These are phyloP conservation scores for Torulaspora franciscae DNA, from an alignment of 805 yeast species.

Conservation along the genomic window DNA sequence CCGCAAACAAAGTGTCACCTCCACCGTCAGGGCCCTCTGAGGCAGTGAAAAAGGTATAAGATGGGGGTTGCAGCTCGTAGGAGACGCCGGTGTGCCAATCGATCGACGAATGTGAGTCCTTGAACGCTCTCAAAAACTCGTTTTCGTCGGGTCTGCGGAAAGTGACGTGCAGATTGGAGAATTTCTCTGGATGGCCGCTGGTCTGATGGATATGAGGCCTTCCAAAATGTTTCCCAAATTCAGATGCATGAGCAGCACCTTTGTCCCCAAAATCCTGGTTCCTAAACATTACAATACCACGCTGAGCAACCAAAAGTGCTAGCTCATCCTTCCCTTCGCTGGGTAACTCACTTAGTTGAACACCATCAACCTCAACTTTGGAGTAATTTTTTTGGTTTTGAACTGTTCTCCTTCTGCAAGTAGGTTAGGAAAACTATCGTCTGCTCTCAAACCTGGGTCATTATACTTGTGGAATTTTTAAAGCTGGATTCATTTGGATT, in stretches of 20 bases:
- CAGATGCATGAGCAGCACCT: conserved; percentile 44
- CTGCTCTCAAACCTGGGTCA: conserved; percentile 25
- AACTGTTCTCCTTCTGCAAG: conserved; percentile 23
- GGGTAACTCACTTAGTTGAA: conserved; percentile 53
- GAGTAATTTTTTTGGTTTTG: conserved; percentile 45
- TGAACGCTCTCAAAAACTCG: conserved; percentile 32
- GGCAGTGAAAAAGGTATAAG: conserved; percentile 60
- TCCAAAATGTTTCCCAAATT: conserved; percentile 63
- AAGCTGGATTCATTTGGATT: conserved; percentile 21
- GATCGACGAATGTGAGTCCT: conserved; percentile 21
- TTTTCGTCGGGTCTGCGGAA: conserved; percentile 44
- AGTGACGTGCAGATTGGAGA: conserved; percentile 58
- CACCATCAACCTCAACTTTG: conserved; percentile 56
- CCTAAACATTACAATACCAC: conserved; percentile 64
- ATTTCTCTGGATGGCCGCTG: conserved; percentile 58
- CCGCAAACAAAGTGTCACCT: conserved; percentile 79
- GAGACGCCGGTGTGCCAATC: conserved; percentile 73
- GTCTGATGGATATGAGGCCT: conserved; percentile 70
- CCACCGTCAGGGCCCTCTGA: conserved; percentile 59
- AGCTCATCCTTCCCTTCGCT: conserved; percentile 60
- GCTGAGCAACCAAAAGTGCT: conserved; percentile 61
- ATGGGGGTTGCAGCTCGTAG: conserved; percentile 70
- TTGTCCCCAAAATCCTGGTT: conserved; percentile 59
- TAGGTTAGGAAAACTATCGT: conserved; percentile 20
- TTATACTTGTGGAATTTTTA: conserved; percentile 15